Evolutionary conservation across 1,284 basidiomycete species (phyloP), one percentile per base, ranked within the genome.

Genomic region (Leucoagaricus sp.): DNA sequence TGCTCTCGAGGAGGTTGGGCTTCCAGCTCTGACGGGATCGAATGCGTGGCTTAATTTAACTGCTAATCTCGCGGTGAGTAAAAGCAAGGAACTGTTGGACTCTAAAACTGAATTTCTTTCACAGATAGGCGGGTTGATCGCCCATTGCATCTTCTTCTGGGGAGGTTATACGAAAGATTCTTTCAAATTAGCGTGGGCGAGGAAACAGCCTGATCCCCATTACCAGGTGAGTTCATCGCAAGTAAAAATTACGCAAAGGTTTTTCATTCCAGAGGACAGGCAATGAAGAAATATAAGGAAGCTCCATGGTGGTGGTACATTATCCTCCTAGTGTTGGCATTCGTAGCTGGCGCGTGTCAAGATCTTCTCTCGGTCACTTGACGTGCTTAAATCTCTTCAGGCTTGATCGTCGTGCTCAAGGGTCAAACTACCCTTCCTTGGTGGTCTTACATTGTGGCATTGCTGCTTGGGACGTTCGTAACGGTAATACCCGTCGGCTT

Each of bases 91-190:
- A n/a, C n/a, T n/a, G n/a, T n/a, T n/a, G n/a, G n/a, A n/a, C n/a
- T 33, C 15, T 2, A 8, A 12, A 8, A 15, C 25, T 41, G 12
- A 25, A 12, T 23, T 49, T 50, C 10, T 44, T 60, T 41, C 36
- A 5, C 36, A 82, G 82, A 82, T 88, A 55, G 86, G 86, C 15
- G 85, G 80, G 12, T 70, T 88, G 15, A 77, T 89, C 55, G 78
- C 82, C 0, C 86, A 88, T 65, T 78, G 75, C 40, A 49, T 83
- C n/a, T 74, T 84, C 40, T 85, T 85, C 70, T 86, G 82, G 83
- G 75, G 82, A 12, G 72, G 74, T n/a, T 79, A 80, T 63, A 77
- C 81, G 2, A 64, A 72, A 5, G 68, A 79, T 7, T 80, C 82
- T 0, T 78, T 87, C 68, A 81, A 76, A 60, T 25, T 49, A 10